Evolutionary conservation across 176 grass and related monocot species (phyloP).

Genomic region (Juncus effusus): DNA sequence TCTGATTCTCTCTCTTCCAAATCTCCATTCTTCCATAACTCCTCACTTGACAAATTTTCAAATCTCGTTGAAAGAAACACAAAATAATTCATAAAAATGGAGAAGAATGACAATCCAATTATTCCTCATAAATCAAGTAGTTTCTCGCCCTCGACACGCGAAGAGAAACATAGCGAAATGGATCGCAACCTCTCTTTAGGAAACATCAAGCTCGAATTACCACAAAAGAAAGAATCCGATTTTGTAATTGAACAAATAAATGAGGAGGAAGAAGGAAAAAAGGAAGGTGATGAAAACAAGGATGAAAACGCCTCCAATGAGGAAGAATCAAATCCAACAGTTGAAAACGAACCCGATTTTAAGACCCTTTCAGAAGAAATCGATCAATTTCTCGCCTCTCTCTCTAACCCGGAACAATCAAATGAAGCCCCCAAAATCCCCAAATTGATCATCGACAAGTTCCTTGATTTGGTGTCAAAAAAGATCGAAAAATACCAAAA

Average conservation of each 20-base stretch:
- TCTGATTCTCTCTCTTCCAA: conserved; percentile 17
- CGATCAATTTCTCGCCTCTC: conserved; percentile 48
- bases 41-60: background rate
- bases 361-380: conserved; percentile 51
- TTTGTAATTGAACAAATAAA: conserved; percentile 25
- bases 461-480: conserved; percentile 53
- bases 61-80: conserved; percentile 1
- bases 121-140: conserved; percentile 76
- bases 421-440: conserved; percentile 35
- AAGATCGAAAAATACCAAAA: conserved; percentile 54
- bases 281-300: background rate
- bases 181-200: conserved; percentile 86
- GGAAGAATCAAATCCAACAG: background rate
- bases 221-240: conserved; percentile 21
- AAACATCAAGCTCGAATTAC: conserved; percentile 49
- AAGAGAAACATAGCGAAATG: conserved; percentile 66
- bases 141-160: conserved; percentile 55
- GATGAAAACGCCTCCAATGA: background rate
- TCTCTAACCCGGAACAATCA: background rate
- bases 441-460: conserved; percentile 52
- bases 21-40: conserved; percentile 33
- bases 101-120: conserved; percentile 39
- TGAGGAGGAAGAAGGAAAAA: conserved; percentile 24
- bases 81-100: conserved; percentile 39
- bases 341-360: conserved; percentile 45